phyloP scores from a whole-genome alignment of 2,329 filamentous ascomycete genomes.

The Pestalotiopsis sp. region DNA sequence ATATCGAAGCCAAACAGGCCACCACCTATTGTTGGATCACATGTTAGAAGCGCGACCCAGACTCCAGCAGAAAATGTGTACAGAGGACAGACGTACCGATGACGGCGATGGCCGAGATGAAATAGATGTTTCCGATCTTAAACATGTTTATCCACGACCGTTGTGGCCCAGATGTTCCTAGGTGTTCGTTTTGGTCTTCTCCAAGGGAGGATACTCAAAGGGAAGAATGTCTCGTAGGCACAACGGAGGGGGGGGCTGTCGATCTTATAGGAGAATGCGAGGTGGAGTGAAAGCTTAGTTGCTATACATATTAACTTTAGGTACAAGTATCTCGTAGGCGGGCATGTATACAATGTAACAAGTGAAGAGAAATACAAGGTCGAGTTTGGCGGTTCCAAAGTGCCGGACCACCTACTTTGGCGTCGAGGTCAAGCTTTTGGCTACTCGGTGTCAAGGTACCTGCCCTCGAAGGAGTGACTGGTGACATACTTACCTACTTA shows the following conservation, averaged over 20 bases:
- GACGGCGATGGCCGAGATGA: constrained; percentile 46
- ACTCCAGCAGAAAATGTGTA: background rate
- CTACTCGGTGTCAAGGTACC: background rate
- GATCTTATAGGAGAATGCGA: constrained; percentile 9
- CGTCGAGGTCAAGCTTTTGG: background rate
- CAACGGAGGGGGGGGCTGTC: background rate
- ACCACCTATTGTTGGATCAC: constrained; percentile 32
- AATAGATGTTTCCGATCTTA: constrained; percentile 42
- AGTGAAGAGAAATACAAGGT: background rate
- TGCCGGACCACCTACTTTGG: background rate
- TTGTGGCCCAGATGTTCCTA: constrained; percentile 2
- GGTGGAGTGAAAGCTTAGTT: background rate
- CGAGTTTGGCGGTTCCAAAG: background rate
- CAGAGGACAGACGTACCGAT: constrained; percentile 35
- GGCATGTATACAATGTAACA: background rate
- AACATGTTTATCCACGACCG: constrained; percentile 26
- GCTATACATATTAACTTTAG: background rate
- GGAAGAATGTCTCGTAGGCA: background rate
- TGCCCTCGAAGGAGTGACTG: background rate
- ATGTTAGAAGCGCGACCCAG: background rate
- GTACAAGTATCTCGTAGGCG: background rate
- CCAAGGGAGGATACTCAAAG: background rate
- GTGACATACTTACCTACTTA: background rate
- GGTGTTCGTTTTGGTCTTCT: background rate
- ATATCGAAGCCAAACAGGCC: constrained; percentile 48